Evolutionary conservation across 305 asterid species (phyloP).

Genomic region (Fraxinus angustifolia): DNA sequence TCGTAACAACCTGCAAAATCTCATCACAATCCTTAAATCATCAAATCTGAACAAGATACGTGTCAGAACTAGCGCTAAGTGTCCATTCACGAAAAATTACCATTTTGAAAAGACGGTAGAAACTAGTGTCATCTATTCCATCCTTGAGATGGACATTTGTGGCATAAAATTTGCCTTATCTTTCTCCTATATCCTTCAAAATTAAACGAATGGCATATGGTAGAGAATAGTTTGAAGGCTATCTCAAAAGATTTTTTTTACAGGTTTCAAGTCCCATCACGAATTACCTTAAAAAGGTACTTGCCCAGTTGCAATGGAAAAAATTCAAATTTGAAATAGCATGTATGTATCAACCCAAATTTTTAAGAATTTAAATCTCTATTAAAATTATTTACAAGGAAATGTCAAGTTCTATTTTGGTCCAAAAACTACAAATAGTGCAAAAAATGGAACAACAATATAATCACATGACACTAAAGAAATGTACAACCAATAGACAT

Average conservation of each 20-base stretch:
- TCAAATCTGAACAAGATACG: neutral
- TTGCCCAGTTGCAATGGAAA: neutral
- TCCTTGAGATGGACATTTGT: constrained; percentile 93
- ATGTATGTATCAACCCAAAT: neutral
- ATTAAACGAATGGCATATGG: constrained; percentile 12
- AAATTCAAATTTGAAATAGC: neutral
- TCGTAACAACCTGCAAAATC: constrained; percentile 65
- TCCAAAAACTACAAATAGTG: no score
- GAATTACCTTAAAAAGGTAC: neutral
- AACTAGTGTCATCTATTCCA: constrained; percentile 90
- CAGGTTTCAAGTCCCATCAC: neutral
- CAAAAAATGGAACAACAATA: no score
- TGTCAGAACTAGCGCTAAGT: neutral
- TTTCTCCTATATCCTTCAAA: constrained; percentile 89
- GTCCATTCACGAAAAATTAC: constrained; percentile 37
- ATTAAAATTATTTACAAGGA: no score
- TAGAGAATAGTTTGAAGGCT: neutral
- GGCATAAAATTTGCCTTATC: constrained; percentile 89
- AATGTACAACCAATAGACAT: no score
- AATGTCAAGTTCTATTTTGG: no score
- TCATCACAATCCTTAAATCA: constrained; percentile 24
- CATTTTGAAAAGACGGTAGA: constrained; percentile 77
- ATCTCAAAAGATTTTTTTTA: neutral
- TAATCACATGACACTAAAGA: no score
- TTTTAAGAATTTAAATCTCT: no score